Evolutionary conservation across 306 rosid species (phyloP).

Genomic region (Purshia tridentata): DNA sequence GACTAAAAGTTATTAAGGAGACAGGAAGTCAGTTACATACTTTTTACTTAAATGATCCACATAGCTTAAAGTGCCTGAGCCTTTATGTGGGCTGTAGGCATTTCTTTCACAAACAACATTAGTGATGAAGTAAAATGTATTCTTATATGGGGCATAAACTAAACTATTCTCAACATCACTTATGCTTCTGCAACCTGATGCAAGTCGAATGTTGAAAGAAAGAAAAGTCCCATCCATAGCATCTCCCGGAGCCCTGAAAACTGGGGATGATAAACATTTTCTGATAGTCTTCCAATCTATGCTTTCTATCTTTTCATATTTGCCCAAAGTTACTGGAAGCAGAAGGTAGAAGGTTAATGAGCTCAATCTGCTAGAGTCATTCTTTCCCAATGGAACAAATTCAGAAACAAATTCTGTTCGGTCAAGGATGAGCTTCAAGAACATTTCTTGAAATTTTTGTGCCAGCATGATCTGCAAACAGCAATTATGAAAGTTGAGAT

Average conservation of each 20-base stretch:
- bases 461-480: slow-evolving; percentile 71
- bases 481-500: not conserved
- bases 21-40: slow-evolving; percentile 45
- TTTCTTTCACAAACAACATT: slow-evolving; percentile 40
- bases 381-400: slow-evolving; percentile 59
- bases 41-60: slow-evolving; percentile 42
- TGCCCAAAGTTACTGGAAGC: slow-evolving; percentile 68
- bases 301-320: slow-evolving; percentile 33
- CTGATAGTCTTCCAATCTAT: slow-evolving; percentile 75
- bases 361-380: slow-evolving; percentile 31
- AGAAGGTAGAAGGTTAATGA: slow-evolving; percentile 71
- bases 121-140: slow-evolving; percentile 56
- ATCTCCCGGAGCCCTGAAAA: slow-evolving; percentile 54
- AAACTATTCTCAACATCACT: slow-evolving; percentile 69
- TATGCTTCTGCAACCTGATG: slow-evolving; percentile 54
- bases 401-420: slow-evolving; percentile 64
- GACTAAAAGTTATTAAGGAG: not conserved
- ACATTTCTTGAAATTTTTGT: slow-evolving; percentile 87
- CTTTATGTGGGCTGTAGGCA: slow-evolving; percentile 55
- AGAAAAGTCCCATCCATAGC: slow-evolving; percentile 15
- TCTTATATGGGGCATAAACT: slow-evolving; percentile 64
- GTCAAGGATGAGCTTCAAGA: slow-evolving; percentile 80
- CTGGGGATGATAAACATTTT: slow-evolving; percentile 75
- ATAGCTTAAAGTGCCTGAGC: slow-evolving; percentile 44
- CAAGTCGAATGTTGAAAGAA: slow-evolving; percentile 44